These are phyloP conservation scores for Martensiomyces pterosporus DNA, from an alignment of 192 early-diverging fungal genomes.

Conservation along the genomic window DNA sequence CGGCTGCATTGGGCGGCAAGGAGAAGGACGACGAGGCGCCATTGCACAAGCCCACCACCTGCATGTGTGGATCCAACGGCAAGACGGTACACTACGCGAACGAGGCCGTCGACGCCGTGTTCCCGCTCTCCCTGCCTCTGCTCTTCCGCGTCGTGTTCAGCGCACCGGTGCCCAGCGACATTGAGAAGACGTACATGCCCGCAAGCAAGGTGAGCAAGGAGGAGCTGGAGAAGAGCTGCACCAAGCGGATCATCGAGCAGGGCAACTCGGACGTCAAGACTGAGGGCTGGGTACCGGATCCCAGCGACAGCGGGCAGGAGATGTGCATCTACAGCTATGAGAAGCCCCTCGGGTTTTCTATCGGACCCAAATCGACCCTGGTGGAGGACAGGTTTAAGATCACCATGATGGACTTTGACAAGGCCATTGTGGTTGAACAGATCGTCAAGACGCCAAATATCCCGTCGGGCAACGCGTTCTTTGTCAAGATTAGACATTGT, in stretches of 20 bases:
- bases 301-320: slow-evolving; percentile 15
- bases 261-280: slow-evolving; percentile 40
- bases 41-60: slow-evolving; percentile 39
- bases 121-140: slow-evolving; percentile 43
- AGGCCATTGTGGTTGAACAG: slow-evolving; percentile 36
- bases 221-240: slow-evolving; percentile 33
- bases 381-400: slow-evolving; percentile 43
- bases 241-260: slow-evolving; percentile 27
- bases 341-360: slow-evolving; percentile 45
- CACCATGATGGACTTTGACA: slow-evolving; percentile 21
- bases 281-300: slow-evolving; percentile 46
- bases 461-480: slow-evolving; percentile 49
- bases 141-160: slow-evolving; percentile 48
- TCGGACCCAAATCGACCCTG: slow-evolving; percentile 48
- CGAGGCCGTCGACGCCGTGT: slow-evolving; percentile 43
- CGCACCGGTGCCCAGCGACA: slow-evolving; percentile 14
- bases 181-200: slow-evolving; percentile 23
- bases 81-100: slow-evolving; percentile 25
- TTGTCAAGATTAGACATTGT: slow-evolving; percentile 49
- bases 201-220: slow-evolving; percentile 11
- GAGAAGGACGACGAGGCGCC: slow-evolving; percentile 3
- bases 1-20: slow-evolving; percentile 5
- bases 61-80: slow-evolving; percentile 25
- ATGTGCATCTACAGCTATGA: slow-evolving; percentile 48
- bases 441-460: slow-evolving; percentile 47